Conservation (phyloP, 176 grass and related monocot genomes). For the Carex littledalei region DNA sequence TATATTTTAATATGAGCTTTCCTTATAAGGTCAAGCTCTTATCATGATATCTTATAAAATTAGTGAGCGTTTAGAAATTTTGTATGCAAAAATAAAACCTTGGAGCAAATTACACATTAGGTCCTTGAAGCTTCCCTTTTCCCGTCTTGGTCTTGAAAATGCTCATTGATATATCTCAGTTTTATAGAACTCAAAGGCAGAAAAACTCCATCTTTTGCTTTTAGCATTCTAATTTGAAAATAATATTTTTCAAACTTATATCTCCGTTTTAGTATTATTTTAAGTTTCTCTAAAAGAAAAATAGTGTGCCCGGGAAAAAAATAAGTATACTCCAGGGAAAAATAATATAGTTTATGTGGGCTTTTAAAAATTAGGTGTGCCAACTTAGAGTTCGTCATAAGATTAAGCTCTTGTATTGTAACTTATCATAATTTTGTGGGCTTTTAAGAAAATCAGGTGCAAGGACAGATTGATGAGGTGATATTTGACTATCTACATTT, state of each 20-base stretch:
- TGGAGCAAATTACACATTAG: neutral
- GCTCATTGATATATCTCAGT: neutral
- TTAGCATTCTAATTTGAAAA: too few species aligned
- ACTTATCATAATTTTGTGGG: neutral
- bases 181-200: too few species aligned
- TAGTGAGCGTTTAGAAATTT: neutral
- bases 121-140: neutral
- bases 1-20: neutral
- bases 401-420: neutral
- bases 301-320: too few species aligned
- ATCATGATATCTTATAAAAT: neutral
- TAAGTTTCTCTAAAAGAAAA: neutral
- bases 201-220: too few species aligned
- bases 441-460: slow-evolving; percentile 60
- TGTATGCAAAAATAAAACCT: neutral
- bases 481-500: slow-evolving; percentile 96
- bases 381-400: too few species aligned
- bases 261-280: neutral
- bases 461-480: slow-evolving; percentile 88
- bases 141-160: neutral
- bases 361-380: too few species aligned
- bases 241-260: too few species aligned
- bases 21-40: neutral
- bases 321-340: neutral
- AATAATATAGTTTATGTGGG: neutral